A percentile compares a stretch with the other conserved stretches of the same genome.
Evolutionary conservation across 306 rosid genomes (phyloP).

Genomic region (Casuarina glauca): DNA sequence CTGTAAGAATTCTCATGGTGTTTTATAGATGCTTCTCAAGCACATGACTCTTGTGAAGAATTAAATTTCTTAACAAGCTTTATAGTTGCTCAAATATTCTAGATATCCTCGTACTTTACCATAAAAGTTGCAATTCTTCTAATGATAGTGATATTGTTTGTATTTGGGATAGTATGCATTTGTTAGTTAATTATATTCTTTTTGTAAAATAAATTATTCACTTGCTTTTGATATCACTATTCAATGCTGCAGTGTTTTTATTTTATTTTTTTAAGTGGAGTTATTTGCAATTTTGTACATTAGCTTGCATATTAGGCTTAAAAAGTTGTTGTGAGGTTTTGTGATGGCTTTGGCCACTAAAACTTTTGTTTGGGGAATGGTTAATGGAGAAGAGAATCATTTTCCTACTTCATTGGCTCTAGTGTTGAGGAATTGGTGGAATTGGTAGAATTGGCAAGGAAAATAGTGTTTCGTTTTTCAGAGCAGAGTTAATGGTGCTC

Average conservation of each 20-base stretch:
- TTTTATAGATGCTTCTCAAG: conserved; percentile 72
- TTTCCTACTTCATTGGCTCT: neutral
- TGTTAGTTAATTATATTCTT: neutral
- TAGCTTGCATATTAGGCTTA: neutral
- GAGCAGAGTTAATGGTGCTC: neutral
- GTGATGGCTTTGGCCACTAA: conserved; percentile 2
- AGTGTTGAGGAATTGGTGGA: neutral
- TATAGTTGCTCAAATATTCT: neutral
- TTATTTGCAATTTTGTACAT: neutral
- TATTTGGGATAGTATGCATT: neutral
- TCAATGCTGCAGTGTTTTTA: neutral
- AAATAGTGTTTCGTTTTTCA: neutral
- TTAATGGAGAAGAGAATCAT: neutral
- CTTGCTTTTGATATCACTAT: neutral
- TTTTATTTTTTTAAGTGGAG: neutral
- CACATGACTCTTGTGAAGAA: conserved; percentile 71
- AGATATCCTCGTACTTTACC: neutral
- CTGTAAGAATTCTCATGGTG: conserved; percentile 70
- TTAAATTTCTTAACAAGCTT: conserved; percentile 28
- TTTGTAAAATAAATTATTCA: neutral
- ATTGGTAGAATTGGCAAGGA: neutral
- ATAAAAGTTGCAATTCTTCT: neutral
- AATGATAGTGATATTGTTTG: neutral
- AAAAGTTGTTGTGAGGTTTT: neutral
- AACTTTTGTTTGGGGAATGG: neutral